Evolutionary conservation across 331 rosid genomes (phyloP).

Genomic region (Malus hybrid): DNA sequence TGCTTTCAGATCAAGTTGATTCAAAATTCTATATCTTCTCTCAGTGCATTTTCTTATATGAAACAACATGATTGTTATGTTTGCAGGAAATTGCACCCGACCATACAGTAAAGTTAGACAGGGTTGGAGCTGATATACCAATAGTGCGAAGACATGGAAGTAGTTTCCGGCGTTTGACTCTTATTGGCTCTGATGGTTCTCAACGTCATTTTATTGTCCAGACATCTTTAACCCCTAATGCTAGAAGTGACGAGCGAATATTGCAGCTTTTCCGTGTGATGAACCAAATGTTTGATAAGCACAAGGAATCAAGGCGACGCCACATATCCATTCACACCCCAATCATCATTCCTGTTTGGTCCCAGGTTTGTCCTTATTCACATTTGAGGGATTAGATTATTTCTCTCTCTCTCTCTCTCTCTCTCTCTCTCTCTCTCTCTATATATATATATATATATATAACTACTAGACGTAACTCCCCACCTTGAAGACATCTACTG

Average conservation of each 20-base stretch:
- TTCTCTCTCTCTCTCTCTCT: not conserved
- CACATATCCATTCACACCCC: slow-evolving; percentile 95
- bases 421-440: not conserved
- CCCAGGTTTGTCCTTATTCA: slow-evolving; percentile 57
- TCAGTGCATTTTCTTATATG: slow-evolving; percentile 11
- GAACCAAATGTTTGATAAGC: slow-evolving; percentile 99
- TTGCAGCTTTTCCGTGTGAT: slow-evolving; percentile 97
- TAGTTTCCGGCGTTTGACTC: slow-evolving; percentile 94
- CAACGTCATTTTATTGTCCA: slow-evolving; percentile 97
- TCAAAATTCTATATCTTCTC: slow-evolving; percentile 1
- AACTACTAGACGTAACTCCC: not conserved
- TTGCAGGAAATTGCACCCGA: slow-evolving; percentile 93
- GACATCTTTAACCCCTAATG: slow-evolving; percentile 96
- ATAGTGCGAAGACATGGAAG: slow-evolving; percentile 99
- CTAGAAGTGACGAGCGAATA: slow-evolving; percentile 97
- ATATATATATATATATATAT: not conserved
- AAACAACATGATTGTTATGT: not conserved
- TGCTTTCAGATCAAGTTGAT: not conserved
- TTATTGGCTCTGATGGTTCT: slow-evolving; percentile 98
- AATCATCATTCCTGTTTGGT: slow-evolving; percentile 98
- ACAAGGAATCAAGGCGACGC: slow-evolving; percentile 98
- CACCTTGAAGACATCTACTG: not conserved
- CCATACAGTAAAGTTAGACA: slow-evolving; percentile 87
- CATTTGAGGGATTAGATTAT: not conserved
- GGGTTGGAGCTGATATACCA: slow-evolving; percentile 98